Percentiles rank a stretch among this genome's conserved stretches.
Evolutionary conservation across 495 filamentous ascomycete species (phyloP).

Genomic region (Penicillium maclennaniae): DNA sequence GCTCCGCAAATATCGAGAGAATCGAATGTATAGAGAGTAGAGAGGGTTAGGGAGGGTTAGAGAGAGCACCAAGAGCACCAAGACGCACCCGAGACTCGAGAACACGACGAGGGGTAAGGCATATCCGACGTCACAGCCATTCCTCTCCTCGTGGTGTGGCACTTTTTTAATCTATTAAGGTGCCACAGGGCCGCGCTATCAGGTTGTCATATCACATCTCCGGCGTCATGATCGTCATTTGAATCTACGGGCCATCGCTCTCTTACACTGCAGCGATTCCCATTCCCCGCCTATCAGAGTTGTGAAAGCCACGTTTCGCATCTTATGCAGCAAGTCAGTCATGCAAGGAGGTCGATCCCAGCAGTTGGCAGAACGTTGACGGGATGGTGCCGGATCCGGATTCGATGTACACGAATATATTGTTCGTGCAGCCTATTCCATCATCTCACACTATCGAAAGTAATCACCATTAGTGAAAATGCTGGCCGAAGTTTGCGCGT

Average conservation of each 20-base stretch:
- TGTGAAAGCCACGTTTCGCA: neutral
- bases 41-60: no score
- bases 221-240: slow-evolving; percentile 12
- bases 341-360: neutral
- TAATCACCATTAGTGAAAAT: neutral
- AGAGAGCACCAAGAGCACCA: no score
- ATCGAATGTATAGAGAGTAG: no score
- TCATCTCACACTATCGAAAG: neutral
- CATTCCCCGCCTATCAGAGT: slow-evolving; percentile 7
- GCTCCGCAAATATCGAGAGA: no score
- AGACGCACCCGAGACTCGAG: neutral
- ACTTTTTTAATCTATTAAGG: slow-evolving; percentile 18
- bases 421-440: neutral
- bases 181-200: slow-evolving; percentile 5
- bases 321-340: neutral
- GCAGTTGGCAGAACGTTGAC: neutral
- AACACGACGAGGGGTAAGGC: neutral
- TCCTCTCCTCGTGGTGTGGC: slow-evolving; percentile 7
- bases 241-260: slow-evolving; percentile 3
- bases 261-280: slow-evolving; percentile 9
- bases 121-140: slow-evolving; percentile 10
- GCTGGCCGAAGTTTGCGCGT: neutral
- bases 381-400: neutral
- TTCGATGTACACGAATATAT: neutral
- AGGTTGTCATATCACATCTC: slow-evolving; percentile 4